Conservation (phyloP, 139 green algal species). For the Astrephomene gubernaculifera region DNA sequence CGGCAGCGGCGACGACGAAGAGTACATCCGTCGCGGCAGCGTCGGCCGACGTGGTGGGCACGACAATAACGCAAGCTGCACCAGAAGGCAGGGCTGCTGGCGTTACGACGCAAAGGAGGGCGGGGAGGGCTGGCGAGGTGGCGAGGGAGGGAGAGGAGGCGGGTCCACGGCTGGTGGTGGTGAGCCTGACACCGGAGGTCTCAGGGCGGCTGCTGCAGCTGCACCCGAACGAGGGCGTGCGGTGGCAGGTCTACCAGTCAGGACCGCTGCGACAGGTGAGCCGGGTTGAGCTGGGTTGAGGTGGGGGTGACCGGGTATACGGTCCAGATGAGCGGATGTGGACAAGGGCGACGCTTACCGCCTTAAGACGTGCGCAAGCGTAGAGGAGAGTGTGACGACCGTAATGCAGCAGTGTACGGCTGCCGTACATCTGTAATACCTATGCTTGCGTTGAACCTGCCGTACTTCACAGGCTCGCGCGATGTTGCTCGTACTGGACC, state of each 20-base stretch:
- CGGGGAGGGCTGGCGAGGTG: not conserved
- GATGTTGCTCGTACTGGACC: not conserved
- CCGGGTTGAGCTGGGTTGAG: not conserved
- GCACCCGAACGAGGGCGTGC: slow-evolving; percentile 26
- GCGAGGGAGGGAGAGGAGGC: not conserved
- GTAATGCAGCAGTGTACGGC: no score
- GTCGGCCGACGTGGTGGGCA: no score
- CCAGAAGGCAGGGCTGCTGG: no score
- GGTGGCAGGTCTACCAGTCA: slow-evolving; percentile 36
- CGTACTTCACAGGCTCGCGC: slow-evolving; percentile 6
- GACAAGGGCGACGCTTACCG: no score
- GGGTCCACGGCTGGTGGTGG: not conserved
- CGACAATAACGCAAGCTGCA: no score
- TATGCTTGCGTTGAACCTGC: no score
- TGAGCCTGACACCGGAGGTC: slow-evolving; percentile 4
- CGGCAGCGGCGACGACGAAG: not conserved
- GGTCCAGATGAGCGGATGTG: no score
- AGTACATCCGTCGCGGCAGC: not conserved
- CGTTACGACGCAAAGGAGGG: no score
- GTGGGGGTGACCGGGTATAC: not conserved
- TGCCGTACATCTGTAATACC: no score
- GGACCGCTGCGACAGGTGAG: slow-evolving; percentile 30
- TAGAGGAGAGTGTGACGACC: no score
- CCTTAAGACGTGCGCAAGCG: no score
- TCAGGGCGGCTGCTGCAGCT: slow-evolving; percentile 20